These are phyloP conservation scores for Paraleonurus japonicus DNA, from an alignment of 257 asterid species.

Conservation along the genomic window DNA sequence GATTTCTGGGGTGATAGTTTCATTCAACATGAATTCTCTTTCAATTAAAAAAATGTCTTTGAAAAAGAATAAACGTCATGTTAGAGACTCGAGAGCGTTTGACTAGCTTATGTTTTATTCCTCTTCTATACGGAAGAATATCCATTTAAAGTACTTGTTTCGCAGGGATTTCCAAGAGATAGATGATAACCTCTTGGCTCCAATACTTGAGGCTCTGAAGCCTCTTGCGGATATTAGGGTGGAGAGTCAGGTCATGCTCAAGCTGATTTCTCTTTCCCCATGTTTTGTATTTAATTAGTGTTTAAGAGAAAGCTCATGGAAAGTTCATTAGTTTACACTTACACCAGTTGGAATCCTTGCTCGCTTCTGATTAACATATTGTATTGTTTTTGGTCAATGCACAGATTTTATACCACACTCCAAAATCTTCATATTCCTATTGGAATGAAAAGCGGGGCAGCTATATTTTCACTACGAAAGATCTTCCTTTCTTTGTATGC, in stretches of 20 bases:
- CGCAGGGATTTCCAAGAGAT: constrained; percentile 84
- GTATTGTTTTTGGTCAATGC: constrained; percentile 13
- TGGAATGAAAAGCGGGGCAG: constrained; percentile 69
- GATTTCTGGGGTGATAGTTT: constrained; percentile 8
- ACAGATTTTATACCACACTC: constrained; percentile 95
- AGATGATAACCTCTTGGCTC: constrained; percentile 69
- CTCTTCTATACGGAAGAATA: neutral
- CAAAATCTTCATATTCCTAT: constrained; percentile 77
- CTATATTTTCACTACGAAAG: constrained; percentile 69
- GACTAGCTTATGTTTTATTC: neutral
- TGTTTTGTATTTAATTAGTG: neutral
- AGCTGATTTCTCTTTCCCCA: neutral
- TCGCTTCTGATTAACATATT: constrained; percentile 9
- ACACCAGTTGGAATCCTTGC: constrained; percentile 10
- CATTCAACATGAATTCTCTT: neutral
- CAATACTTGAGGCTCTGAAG: constrained; percentile 61
- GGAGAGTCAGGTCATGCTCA: constrained; percentile 82
- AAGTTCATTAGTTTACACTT: neutral
- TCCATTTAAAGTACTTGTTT: constrained; percentile 11
- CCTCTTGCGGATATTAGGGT: constrained; percentile 80
- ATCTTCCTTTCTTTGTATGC: constrained; percentile 96
- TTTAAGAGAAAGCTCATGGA: neutral
- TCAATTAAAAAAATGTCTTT: neutral
- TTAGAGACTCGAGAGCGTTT: constrained; percentile 12
- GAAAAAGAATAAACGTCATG: neutral